Conservation (phyloP, 2,329 filamentous ascomycete genomes). For the Colletotrichum lupini region DNA sequence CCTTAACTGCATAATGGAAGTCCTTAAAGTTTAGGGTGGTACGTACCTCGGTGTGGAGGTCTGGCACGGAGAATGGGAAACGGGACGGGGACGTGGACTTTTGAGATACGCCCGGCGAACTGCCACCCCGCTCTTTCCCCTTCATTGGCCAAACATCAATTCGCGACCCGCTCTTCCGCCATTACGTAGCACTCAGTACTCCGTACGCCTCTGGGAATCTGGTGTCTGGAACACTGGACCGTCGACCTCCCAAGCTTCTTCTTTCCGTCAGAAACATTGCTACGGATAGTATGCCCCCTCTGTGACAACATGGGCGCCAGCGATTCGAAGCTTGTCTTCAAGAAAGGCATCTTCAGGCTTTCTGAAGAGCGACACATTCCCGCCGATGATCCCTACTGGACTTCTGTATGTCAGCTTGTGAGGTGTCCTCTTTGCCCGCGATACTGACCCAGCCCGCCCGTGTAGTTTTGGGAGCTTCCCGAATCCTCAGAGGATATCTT, state of each 20-base stretch:
- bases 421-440: conserved; percentile 24
- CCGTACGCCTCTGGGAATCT: conserved; percentile 17
- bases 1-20: not conserved
- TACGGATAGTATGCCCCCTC: conserved; percentile 30
- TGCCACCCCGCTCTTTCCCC: conserved; percentile 21
- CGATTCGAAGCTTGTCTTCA: conserved; percentile 98
- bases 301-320: conserved; percentile 84
- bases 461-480: conserved; percentile 95
- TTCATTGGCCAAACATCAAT: conserved; percentile 19
- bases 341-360: conserved; percentile 95
- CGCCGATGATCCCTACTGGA: conserved; percentile 92
- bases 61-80: not conserved
- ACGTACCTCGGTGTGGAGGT: conserved; percentile 13
- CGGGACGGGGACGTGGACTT: conserved; percentile 4
- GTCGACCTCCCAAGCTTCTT: conserved; percentile 27
- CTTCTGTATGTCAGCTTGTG: conserved; percentile 72
- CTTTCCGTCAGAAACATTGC: conserved; percentile 18
- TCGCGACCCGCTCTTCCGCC: conserved; percentile 11
- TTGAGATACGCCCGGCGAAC: conserved; percentile 1
- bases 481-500: conserved; percentile 97
- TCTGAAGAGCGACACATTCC: conserved; percentile 92
- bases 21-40: not conserved
- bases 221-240: conserved; percentile 26
- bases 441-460: conserved; percentile 18
- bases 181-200: conserved; percentile 32